Evolutionary conservation across 2,329 filamentous ascomycete genomes (phyloP), one percentile per base, ranked within the genome.

Genomic region (Gnomoniopsis sp.): DNA sequence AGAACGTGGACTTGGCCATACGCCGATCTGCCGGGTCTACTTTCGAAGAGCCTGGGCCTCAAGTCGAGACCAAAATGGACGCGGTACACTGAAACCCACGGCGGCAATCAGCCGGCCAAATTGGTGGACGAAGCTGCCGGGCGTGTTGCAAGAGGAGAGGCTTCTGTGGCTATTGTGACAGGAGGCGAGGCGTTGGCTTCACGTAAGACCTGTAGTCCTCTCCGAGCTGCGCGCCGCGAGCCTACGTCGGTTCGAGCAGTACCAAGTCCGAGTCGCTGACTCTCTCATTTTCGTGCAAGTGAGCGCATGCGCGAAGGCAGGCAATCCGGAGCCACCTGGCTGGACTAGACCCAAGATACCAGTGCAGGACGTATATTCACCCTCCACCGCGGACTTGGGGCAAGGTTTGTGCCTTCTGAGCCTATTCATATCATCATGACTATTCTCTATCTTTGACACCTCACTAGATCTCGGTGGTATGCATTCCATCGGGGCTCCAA

Each of bases 1-100:
- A 77, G 76, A 44, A 83, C 83, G 0, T 89, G 86, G 86, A 87
- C 86, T 0, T 88, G 86, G 86, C 79, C 81, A 0, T 88, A 88
- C 66, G 70, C 75, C 1, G 80, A 88, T 66, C 69, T 88, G 1
- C 83, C 85, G 0, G 75, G 74, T 6, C 70, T 84, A 1, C 67
- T 89, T 6, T 74, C 79, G 0, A 64, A 78, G 43, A 77, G 74
- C 41, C 69, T 88, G 2, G 75, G 73, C 0, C 72, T 83, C 3
- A 68, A 75, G 7, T 22, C 51, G 17, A 51, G 57, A 2, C 73
- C 80, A 0, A 72, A 71, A 1, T 79, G 83, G 64, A 77, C 73
- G 50, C 69, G 74, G 26, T 79, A 82, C 59, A 83, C 78, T 23
- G 78, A 80, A 2, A 50, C 53, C 22, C 84, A 88, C 72, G 86